phyloP scores from a whole-genome alignment of 257 asterid genomes.

The Capsicum chinense region DNA sequence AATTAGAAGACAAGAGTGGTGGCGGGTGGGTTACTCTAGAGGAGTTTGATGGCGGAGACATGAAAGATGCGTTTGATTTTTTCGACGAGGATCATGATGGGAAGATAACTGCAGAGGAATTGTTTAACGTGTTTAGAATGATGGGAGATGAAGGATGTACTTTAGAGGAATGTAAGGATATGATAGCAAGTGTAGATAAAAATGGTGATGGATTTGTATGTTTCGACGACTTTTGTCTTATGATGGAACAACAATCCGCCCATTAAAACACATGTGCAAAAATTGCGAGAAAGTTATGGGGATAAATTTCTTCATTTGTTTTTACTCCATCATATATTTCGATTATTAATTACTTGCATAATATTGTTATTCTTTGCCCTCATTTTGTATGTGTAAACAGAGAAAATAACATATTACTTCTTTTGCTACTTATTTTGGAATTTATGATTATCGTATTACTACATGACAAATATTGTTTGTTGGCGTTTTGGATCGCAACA shows the following conservation, averaged over 20 bases:
- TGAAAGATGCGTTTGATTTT: constrained; percentile 67
- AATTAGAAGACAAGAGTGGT: constrained; percentile 74
- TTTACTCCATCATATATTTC: too few relatives aligned
- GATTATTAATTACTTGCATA: background rate
- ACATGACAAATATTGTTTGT: too few relatives aligned
- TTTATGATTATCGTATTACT: too few relatives aligned
- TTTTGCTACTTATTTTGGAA: too few relatives aligned
- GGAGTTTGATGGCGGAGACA: constrained; percentile 51
- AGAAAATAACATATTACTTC: too few relatives aligned
- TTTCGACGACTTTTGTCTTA: constrained; percentile 75
- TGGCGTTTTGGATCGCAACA: too few relatives aligned
- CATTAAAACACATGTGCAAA: too few relatives aligned
- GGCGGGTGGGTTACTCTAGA: constrained; percentile 74
- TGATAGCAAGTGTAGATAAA: constrained; percentile 73
- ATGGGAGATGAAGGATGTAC: constrained; percentile 77
- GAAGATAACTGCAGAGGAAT: constrained; percentile 81
- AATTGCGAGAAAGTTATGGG: background rate
- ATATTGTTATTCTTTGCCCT: background rate
- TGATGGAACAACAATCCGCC: constrained; percentile 58
- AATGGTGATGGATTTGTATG: constrained; percentile 92
- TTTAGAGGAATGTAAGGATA: constrained; percentile 87
- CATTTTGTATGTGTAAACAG: background rate
- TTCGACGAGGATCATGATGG: constrained; percentile 89
- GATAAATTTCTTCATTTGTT: background rate
- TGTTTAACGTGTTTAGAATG: constrained; percentile 54